Percentiles rank a stretch among this genome's conserved stretches.
Conservation (phyloP, 208 protist genomes). For the Leptomonas pyrrhocoris region DNA sequence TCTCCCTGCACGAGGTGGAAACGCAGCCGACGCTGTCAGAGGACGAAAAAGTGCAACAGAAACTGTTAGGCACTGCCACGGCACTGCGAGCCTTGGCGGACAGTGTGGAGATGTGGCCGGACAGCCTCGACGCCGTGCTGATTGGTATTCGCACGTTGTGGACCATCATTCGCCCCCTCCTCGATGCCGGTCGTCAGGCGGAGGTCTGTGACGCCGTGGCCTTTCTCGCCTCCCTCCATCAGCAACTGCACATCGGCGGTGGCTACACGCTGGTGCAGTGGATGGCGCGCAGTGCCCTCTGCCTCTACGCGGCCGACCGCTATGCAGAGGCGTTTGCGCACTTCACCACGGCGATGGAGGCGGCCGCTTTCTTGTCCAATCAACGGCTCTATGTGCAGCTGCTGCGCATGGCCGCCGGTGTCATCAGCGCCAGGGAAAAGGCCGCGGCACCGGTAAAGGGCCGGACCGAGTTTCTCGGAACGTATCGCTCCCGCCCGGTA, state of each 20-base stretch:
- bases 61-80: slow-evolving; percentile 45
- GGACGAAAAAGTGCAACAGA: slow-evolving; percentile 48
- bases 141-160: slow-evolving; percentile 69
- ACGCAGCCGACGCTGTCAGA: slow-evolving; percentile 24
- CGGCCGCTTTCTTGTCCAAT: slow-evolving; percentile 46
- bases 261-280: slow-evolving; percentile 75
- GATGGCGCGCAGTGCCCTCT: slow-evolving; percentile 65
- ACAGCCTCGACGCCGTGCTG: slow-evolving; percentile 47
- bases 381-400: slow-evolving; percentile 80
- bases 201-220: slow-evolving; percentile 64
- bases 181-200: slow-evolving; percentile 41
- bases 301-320: slow-evolving; percentile 58
- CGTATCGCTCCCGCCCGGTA: slow-evolving; percentile 26
- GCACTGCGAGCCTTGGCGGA: slow-evolving; percentile 67
- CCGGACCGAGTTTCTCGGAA: slow-evolving; percentile 22
- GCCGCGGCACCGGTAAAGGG: slow-evolving; percentile 12
- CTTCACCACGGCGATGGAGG: slow-evolving; percentile 48
- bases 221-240: slow-evolving; percentile 68
- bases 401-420: slow-evolving; percentile 45
- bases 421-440: slow-evolving; percentile 30
- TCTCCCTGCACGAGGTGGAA: slow-evolving; percentile 50
- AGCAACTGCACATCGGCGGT: slow-evolving; percentile 72
- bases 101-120: slow-evolving; percentile 72
- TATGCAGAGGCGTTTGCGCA: slow-evolving; percentile 50
- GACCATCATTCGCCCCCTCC: slow-evolving; percentile 52